Conservation (phyloP, 2,329 filamentous ascomycete species). For the Berkeleyomyces basicola region DNA sequence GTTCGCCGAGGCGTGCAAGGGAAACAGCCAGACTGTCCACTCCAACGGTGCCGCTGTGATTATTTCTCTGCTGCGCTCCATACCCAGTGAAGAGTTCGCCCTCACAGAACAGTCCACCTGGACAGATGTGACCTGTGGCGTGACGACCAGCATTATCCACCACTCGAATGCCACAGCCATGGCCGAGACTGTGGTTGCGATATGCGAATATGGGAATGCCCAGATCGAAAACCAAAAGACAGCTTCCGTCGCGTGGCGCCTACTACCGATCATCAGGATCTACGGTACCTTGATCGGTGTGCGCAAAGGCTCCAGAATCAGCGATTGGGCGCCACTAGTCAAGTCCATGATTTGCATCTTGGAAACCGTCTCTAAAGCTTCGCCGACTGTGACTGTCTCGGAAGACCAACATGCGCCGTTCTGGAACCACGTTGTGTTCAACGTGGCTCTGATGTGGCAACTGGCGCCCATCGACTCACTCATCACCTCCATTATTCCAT, state of each 20-base stretch:
- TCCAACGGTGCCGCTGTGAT: slow-evolving; percentile 41
- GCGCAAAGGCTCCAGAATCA: slow-evolving; percentile 61
- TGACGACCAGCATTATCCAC: slow-evolving; percentile 69
- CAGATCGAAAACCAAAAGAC: slow-evolving; percentile 20
- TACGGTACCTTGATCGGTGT: slow-evolving; percentile 59
- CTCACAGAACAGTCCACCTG: slow-evolving; percentile 33
- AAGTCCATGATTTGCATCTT: slow-evolving; percentile 38
- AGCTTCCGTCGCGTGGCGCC: slow-evolving; percentile 12
- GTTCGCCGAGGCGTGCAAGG: slow-evolving; percentile 67
- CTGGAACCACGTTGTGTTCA: slow-evolving; percentile 43
- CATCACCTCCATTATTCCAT: slow-evolving; percentile 48
- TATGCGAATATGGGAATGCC: slow-evolving; percentile 34
- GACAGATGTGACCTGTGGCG: slow-evolving; percentile 54
- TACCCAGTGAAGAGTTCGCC: slow-evolving; percentile 33
- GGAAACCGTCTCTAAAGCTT: slow-evolving; percentile 27
- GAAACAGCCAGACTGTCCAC: slow-evolving; percentile 41
- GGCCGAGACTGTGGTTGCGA: slow-evolving; percentile 43
- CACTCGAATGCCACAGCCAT: slow-evolving; percentile 64
- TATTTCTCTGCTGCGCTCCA: slow-evolving; percentile 31
- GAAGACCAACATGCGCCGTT: slow-evolving; percentile 26
- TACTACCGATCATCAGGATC: slow-evolving; percentile 35
- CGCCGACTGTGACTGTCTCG: slow-evolving; percentile 19
- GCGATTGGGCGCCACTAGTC: slow-evolving; percentile 52
- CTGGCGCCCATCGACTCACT: slow-evolving; percentile 64
- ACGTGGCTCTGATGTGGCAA: slow-evolving; percentile 51